Base-by-base conservation (phyloP, 2,329 filamentous ascomycete species). In the Aspergillus glaucus region DNA sequence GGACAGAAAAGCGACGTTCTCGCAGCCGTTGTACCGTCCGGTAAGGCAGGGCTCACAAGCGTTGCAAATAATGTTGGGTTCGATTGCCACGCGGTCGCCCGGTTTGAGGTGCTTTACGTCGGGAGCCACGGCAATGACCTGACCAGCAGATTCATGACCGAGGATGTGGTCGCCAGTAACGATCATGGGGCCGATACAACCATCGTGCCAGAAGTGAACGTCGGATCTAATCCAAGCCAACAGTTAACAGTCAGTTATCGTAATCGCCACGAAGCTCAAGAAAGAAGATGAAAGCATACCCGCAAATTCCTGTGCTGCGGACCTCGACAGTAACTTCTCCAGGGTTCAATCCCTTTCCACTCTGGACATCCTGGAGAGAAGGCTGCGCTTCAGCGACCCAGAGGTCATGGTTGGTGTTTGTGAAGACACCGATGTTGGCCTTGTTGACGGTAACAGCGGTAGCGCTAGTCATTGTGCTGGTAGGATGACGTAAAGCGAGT, bases 191-290 rank as follows among this genome's bases (percentile, higher is more conserved):
- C 92, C 92, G 66, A 97, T 97, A 75, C 87, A 88, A 57, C 92
- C 92, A 44, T 87, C 86, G 67, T 94, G 88, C 92, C 92, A 97
- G 77, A 97, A 97, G 74, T 97, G 92, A 49, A 97, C 85, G 70
- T 96, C 91, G 52, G 88, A 95, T 50, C 88, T 92, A 61, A 46
- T 12, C 9, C 8, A 2, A 40, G 15, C 42, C 42, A 30, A 40
- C 30, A 12, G 43, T 39, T 14, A 43, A 40, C 49, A 19, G 46
- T 61, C 42, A 51, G 49, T 45, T 26, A 22, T 24, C 12, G 17
- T 30, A 42, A 19, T 30, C 26, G 48, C 17, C 32, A 24, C 8
- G n/a, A 17, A 43, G 15, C 32, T 48, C 45, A 30, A 30, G 3
- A 30, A 30, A 10, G 10, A 28, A 42, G 36, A 43, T 15, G 44